Evolutionary conservation across 2,329 filamentous ascomycete species (phyloP).

Genomic region (Aspergillus sp.): DNA sequence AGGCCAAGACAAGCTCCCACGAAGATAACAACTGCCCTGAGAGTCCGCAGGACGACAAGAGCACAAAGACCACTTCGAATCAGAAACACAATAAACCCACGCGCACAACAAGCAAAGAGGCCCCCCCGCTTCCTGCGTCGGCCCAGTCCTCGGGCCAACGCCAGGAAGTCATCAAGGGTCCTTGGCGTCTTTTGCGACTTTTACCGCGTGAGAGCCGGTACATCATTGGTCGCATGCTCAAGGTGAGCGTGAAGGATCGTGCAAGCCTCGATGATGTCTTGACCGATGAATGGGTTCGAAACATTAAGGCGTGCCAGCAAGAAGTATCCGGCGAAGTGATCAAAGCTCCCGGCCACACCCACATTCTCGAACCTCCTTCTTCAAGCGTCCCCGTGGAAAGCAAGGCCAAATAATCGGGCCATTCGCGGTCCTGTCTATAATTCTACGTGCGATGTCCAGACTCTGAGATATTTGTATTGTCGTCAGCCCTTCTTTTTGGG

Average conservation of each 20-base stretch:
- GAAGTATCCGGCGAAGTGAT: slow-evolving; percentile 72
- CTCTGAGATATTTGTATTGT: not conserved
- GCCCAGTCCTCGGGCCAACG: slow-evolving; percentile 30
- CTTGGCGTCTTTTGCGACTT: slow-evolving; percentile 83
- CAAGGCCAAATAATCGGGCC: slow-evolving; percentile 33
- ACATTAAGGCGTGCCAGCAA: slow-evolving; percentile 78
- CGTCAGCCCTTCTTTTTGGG: not conserved
- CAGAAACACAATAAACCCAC: slow-evolving; percentile 25
- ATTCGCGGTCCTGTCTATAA: slow-evolving; percentile 2
- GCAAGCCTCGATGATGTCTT: slow-evolving; percentile 85
- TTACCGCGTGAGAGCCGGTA: slow-evolving; percentile 85
- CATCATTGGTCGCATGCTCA: slow-evolving; percentile 90
- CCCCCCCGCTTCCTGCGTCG: slow-evolving; percentile 34
- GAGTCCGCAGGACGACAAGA: slow-evolving; percentile 22
- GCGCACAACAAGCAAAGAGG: slow-evolving; percentile 41
- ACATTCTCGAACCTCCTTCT: slow-evolving; percentile 72
- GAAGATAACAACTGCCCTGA: slow-evolving; percentile 27
- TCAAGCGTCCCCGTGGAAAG: slow-evolving; percentile 34
- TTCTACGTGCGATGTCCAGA: not conserved
- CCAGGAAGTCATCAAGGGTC: slow-evolving; percentile 82
- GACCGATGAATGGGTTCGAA: slow-evolving; percentile 84
- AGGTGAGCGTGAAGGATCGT: slow-evolving; percentile 78
- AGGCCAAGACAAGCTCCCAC: slow-evolving; percentile 21
- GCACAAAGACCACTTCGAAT: slow-evolving; percentile 21
- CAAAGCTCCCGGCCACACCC: slow-evolving; percentile 73